Evolutionary conservation across 106 monocot species (phyloP).

Genomic region (Chionographis japonica): DNA sequence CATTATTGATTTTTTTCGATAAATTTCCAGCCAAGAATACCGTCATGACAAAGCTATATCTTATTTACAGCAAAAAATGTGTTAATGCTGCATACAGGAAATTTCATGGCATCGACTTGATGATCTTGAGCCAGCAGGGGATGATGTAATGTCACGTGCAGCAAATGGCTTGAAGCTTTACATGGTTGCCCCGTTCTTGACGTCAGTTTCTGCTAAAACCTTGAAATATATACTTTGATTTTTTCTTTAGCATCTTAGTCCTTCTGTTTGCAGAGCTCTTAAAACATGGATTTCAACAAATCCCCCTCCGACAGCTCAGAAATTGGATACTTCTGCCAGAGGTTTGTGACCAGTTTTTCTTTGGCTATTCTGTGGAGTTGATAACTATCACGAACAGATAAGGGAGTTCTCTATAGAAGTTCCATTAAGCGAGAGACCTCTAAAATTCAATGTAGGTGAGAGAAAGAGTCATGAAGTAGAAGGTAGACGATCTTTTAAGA

Average conservation of each 20-base stretch:
- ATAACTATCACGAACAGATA: neutral
- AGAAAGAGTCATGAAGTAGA: too few species aligned
- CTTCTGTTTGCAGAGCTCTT: conserved; percentile 43
- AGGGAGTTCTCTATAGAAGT: too few species aligned
- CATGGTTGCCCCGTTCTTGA: conserved; percentile 93
- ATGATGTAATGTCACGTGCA: conserved; percentile 66
- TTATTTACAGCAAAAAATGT: neutral
- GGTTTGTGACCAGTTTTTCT: conserved; percentile 31
- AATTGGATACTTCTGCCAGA: conserved; percentile 45
- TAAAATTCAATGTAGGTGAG: too few species aligned
- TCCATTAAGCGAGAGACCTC: too few species aligned
- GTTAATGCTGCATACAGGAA: conserved; percentile 42
- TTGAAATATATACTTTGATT: neutral
- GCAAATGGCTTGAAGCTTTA: conserved; percentile 91
- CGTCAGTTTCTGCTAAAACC: conserved; percentile 35
- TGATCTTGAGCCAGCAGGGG: conserved; percentile 72
- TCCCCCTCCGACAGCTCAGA: conserved; percentile 34
- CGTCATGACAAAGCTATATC: neutral
- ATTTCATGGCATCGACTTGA: conserved; percentile 92
- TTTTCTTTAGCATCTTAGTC: neutral
- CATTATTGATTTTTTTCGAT: too few species aligned
- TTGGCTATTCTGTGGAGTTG: neutral
- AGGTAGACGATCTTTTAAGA: too few species aligned
- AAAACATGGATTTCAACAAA: conserved; percentile 72
- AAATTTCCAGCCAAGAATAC: too few species aligned